Evolutionary conservation across 192 early-diverging fungal genomes (phyloP).

Genomic region (Phlyctochytrium bullatum): DNA sequence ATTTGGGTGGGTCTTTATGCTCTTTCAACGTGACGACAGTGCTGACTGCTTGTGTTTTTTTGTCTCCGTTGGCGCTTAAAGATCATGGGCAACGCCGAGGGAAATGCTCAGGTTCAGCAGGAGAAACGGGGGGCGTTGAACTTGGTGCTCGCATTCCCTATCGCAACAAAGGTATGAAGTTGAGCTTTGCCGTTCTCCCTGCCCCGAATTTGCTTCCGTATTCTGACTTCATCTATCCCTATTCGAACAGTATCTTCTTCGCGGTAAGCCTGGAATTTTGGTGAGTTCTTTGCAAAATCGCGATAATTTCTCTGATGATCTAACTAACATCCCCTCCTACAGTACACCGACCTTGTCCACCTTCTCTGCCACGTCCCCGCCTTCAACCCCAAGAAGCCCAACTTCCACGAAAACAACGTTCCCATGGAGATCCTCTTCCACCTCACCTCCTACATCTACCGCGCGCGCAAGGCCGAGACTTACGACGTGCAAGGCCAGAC

Average conservation of each 20-base stretch:
- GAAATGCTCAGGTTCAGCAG: conserved; percentile 15
- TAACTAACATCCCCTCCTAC: conserved; percentile 19
- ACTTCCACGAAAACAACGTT: conserved; percentile 16
- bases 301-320: neutral
- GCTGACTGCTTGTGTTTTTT: neutral
- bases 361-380: conserved; percentile 65
- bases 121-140: conserved; percentile 70
- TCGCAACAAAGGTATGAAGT: conserved; percentile 81
- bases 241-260: conserved; percentile 81
- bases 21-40: neutral
- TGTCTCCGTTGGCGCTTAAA: neutral
- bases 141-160: conserved; percentile 72
- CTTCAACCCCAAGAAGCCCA: conserved; percentile 38
- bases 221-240: too few species aligned
- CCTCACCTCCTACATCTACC: neutral
- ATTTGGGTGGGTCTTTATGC: conserved; percentile 60
- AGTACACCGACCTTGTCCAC: conserved; percentile 70
- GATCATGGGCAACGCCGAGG: conserved; percentile 1
- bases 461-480: conserved; percentile 15
- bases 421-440: conserved; percentile 38
- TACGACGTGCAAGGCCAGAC: conserved; percentile 9
- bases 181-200: too few species aligned
- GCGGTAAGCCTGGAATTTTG: conserved; percentile 64
- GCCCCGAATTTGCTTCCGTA: too few species aligned
- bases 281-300: conserved; percentile 12